Base-by-base conservation (phyloP, 805 yeast genomes). In the Starmerella asiatica region DNA sequence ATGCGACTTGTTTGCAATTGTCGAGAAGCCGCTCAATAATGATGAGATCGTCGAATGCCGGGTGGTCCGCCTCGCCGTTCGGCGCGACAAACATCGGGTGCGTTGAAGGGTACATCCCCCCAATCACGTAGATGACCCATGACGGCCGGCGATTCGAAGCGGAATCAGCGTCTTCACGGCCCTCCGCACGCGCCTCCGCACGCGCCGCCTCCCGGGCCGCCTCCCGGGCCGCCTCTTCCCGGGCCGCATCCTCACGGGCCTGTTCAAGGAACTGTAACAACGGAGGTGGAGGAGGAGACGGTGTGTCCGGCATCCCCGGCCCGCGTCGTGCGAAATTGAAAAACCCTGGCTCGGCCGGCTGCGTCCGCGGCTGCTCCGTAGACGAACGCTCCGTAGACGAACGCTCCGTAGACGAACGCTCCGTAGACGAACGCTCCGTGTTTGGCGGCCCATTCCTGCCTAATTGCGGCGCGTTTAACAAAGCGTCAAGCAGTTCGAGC, bases 81-180 rank as follows among this genome's bases (percentile, higher is more conserved):
- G 11, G 7, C 1, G 73, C 70, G 2, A 64, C 53, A 27, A 70
- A 56, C 7, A 70, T 51, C 4, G 75, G 75, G 49, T 71, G 75
- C 40, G 65, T 56, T 31, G 56, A 57, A 2, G 70, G 64, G 47
- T 70, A 74, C 12, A 68, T 57, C 30, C 75, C 76, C 0, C 79
- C 79, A 59, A 73, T 65, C 6, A 74, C 76, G 37, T 71, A 71
- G 19, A 75, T 70, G n/a, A 73, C 66, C 80, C 79, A 74, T 21
- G 53, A 38, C 16, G 42, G 46, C 14, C 30, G 34, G 16, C 27
- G 34, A 6, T 18, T 15, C 8, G 21, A 19, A 26, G 12, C 17
- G 24, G 15, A 27, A 3, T n/a, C 29, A 16, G 37, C 29, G 20
- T n/a, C 8, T 14, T 21, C 37, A 6, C 37, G 30, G 9, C 21